Base-by-base conservation (phyloP, 192 early-diverging fungal species). In the Coemansia sp. region DNA sequence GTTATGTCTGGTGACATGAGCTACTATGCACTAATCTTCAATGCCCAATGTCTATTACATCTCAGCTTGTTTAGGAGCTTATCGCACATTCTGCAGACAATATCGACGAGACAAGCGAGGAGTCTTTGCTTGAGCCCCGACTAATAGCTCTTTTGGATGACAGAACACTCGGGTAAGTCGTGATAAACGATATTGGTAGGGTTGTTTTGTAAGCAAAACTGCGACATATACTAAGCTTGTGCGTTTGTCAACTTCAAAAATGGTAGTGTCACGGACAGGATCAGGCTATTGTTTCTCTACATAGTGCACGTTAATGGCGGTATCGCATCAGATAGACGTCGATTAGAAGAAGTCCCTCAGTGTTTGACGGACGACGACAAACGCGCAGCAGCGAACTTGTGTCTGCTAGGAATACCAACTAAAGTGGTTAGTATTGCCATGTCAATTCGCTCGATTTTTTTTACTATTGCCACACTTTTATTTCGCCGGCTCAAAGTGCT, bases 311-410 rank as follows among this genome's bases (percentile, higher is more conserved):
- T 60, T 31, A 53, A 81, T 22, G 83, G 83, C 5, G 71, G 75
- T 3, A 68, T 52, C 16, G 79, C 72, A 18, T 20, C 62, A 1
- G 83, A 85, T 20, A 69, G 83, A 20, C 70, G 83, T 18, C 58
- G 83, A 5, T 68, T 85, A 11, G 71, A 81, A 36, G 79, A 85
- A 40, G 75, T 85, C 31, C 83, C 76, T 3, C 75, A 73, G 39
- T 85, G 83, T 18, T 34, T 85, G 44, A 64, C 78, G 1, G 62
- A 50, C 0, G 71, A 81, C 50, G 83, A 85, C 67, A 85, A 80
- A 20, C 70, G 70, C 1, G 69, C 83, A 4, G 83, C 68, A 2
- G 70, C 78, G 34, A 81, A 73, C 50, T 53, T 85, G 61, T 34
- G 64, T 2, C 55, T 60, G 5, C 71, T 84, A 29, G 82, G 82